These are phyloP conservation scores for Diaporthe ampelina DNA, from an alignment of 2,329 filamentous ascomycete species.

Conservation along the genomic window DNA sequence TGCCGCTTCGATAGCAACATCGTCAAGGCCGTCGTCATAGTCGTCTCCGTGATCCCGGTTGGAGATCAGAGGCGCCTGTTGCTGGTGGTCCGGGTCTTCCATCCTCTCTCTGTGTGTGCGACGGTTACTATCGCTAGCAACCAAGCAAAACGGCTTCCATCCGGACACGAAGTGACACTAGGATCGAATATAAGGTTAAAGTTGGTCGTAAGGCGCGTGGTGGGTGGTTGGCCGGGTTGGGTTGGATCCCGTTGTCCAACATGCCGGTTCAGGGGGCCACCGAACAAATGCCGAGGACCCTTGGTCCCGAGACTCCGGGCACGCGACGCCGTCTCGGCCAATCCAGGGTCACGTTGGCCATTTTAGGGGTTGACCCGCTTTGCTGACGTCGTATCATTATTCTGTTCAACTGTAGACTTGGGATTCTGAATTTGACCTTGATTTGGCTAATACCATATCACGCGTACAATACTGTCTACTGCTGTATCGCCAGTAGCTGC, in stretches of 20 bases:
- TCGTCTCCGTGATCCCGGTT: slow-evolving; percentile 45
- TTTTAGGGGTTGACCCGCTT: not conserved
- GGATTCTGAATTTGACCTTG: not conserved
- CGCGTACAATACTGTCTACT: not conserved
- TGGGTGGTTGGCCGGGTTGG: slow-evolving; percentile 1
- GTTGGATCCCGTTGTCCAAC: slow-evolving; percentile 5
- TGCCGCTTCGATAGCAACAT: slow-evolving; percentile 45
- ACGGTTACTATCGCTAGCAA: slow-evolving; percentile 21
- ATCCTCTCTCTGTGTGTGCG: slow-evolving; percentile 28
- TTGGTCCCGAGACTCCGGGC: slow-evolving; percentile 29
- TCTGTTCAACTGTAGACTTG: not conserved
- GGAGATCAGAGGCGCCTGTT: slow-evolving; percentile 56
- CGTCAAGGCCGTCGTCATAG: slow-evolving; percentile 46
- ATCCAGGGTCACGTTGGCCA: not conserved
- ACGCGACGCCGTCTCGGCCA: slow-evolving; percentile 16
- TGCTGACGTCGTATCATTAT: slow-evolving; percentile 9
- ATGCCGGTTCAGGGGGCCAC: slow-evolving; percentile 23
- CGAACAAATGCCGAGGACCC: slow-evolving; percentile 22
- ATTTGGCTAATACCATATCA: not conserved
- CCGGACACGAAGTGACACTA: slow-evolving; percentile 1
- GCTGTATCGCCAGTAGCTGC: not conserved
- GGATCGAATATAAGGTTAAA: not conserved
- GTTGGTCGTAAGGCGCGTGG: slow-evolving; percentile 1
- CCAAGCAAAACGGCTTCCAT: slow-evolving; percentile 21
- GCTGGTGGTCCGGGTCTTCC: slow-evolving; percentile 31